Evolutionary conservation across 2,329 filamentous ascomycete species (phyloP).

Genomic region (Apiospora arundinis): DNA sequence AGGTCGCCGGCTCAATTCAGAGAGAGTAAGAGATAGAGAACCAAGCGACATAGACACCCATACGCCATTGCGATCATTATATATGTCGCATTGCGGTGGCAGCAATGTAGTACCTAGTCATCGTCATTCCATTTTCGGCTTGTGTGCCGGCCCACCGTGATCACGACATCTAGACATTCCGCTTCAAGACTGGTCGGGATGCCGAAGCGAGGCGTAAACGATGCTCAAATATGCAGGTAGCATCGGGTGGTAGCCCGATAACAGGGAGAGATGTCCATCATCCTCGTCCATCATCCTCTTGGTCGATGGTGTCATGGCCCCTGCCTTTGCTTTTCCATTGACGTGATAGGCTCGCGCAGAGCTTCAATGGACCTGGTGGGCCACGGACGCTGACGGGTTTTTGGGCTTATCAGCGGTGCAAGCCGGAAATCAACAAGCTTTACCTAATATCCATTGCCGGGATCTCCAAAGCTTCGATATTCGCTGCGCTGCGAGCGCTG

Average conservation of each 20-base stretch:
- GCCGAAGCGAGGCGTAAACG: background rate
- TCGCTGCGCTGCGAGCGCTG: too few species aligned
- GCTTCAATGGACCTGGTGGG: background rate
- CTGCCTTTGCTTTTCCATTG: background rate
- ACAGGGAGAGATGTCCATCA: background rate
- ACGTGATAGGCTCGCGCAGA: background rate
- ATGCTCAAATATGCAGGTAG: background rate
- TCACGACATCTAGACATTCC: constrained; percentile 7
- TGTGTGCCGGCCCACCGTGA: constrained; percentile 18
- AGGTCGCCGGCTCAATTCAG: background rate
- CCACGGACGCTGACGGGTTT: background rate
- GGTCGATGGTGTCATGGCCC: constrained; percentile 21
- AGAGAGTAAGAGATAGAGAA: background rate
- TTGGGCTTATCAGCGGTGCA: background rate
- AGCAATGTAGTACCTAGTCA: background rate
- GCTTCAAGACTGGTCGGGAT: background rate
- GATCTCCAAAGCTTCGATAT: too few species aligned
- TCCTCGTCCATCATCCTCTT: background rate
- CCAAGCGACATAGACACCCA: background rate
- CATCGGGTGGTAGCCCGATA: background rate
- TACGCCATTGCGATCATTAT: background rate
- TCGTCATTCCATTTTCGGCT: constrained; percentile 10
- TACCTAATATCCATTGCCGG: background rate
- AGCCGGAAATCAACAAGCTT: background rate
- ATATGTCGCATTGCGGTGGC: background rate